phyloP scores from a whole-genome alignment of 768 basidiomycete species.

The Leccinum variicolor region DNA sequence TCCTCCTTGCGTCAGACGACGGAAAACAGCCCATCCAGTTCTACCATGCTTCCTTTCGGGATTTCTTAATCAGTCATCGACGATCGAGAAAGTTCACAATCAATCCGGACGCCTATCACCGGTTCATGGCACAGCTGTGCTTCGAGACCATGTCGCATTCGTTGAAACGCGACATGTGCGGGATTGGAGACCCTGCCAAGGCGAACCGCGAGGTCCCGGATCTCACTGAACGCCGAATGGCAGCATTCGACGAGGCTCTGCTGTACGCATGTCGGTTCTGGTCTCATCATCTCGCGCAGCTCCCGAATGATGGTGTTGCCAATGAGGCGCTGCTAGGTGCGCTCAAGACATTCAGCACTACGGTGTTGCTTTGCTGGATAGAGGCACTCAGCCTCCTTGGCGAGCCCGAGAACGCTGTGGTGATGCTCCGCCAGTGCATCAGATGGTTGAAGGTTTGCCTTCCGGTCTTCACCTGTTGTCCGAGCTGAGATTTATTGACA shows the following conservation, averaged over 20 bases:
- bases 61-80: slow-evolving; percentile 12
- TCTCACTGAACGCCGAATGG: too few species aligned
- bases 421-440: slow-evolving; percentile 11
- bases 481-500: neutral
- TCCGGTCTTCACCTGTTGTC: neutral
- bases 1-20: slow-evolving; percentile 10
- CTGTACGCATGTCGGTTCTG: slow-evolving; percentile 18
- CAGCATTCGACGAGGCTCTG: slow-evolving; percentile 9
- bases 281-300: slow-evolving; percentile 14
- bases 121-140: slow-evolving; percentile 15
- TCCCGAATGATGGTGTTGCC: slow-evolving; percentile 3
- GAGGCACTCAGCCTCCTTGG: slow-evolving; percentile 14
- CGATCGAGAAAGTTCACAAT: slow-evolving; percentile 8
- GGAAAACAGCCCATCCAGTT: slow-evolving; percentile 14
- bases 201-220: slow-evolving; percentile 11
- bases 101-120: slow-evolving; percentile 11
- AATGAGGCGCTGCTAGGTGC: slow-evolving; percentile 6
- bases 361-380: slow-evolving; percentile 13
- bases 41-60: slow-evolving; percentile 8
- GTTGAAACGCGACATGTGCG: slow-evolving; percentile 14
- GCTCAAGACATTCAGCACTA: slow-evolving; percentile 6
- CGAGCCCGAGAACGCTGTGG: slow-evolving; percentile 11
- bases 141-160: slow-evolving; percentile 12
- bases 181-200: slow-evolving; percentile 12
- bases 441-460: slow-evolving; percentile 13